A percentile compares a stretch with the other conserved stretches of the same genome.
phyloP scores from a whole-genome alignment of 495 filamentous ascomycete species.

The Penicillium maclennaniae region DNA sequence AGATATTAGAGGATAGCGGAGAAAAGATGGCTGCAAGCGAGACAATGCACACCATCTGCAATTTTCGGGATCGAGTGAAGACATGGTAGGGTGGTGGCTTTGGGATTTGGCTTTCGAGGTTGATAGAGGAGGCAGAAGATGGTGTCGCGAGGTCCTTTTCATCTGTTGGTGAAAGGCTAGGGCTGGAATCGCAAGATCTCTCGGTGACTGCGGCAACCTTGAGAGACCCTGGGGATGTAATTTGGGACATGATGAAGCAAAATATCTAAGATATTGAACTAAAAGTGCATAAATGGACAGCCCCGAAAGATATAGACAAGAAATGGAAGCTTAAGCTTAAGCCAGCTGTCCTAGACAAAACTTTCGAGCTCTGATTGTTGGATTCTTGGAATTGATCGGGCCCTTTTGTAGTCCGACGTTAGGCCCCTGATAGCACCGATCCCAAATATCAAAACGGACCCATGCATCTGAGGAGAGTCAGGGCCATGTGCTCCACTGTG shows the following conservation, averaged over 20 bases:
- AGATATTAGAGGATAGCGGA: conserved; percentile 73
- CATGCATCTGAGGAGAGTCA: conserved; percentile 14
- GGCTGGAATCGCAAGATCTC: conserved; percentile 16
- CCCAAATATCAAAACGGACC: conserved; percentile 9
- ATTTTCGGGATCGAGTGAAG: conserved; percentile 54
- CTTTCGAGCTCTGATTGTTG: neutral
- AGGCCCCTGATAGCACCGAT: conserved; percentile 12
- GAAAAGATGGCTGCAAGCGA: conserved; percentile 49
- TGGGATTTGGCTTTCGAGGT: conserved; percentile 19
- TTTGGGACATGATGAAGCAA: conserved; percentile 9
- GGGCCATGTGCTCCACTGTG: conserved; percentile 29
- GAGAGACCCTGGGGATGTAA: conserved; percentile 10
- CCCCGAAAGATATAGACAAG: conserved; percentile 6
- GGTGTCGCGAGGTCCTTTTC: conserved; percentile 17
- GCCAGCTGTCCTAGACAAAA: neutral
- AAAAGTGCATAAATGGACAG: conserved; percentile 2
- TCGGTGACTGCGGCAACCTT: conserved; percentile 14
- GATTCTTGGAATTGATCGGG: conserved; percentile 5
- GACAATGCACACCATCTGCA: conserved; percentile 63
- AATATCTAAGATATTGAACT: neutral
- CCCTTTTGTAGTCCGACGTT: conserved; percentile 18
- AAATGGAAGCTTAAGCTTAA: neutral
- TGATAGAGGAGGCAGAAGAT: conserved; percentile 18
- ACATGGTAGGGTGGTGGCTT: conserved; percentile 43
- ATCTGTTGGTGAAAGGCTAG: conserved; percentile 13